Conservation (phyloP, 371 early-diverging fungal species). For the Parasitella parasitica region DNA sequence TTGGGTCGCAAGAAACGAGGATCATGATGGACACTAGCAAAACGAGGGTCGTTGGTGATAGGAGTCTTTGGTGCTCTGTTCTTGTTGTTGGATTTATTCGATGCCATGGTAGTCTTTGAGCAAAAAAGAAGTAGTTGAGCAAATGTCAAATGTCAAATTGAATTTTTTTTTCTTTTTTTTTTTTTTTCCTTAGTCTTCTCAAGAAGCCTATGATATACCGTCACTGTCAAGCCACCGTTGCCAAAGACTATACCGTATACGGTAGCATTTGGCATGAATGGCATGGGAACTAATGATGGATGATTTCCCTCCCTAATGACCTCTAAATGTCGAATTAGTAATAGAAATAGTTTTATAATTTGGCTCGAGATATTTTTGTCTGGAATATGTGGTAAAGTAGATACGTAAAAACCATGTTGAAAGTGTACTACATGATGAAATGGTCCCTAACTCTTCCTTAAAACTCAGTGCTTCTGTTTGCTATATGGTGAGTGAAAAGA, state of each 20-base stretch:
- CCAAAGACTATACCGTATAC: too few relatives aligned
- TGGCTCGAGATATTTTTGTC: neutral
- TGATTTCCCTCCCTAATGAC: too few relatives aligned
- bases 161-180: too few relatives aligned
- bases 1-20: conserved; percentile 86
- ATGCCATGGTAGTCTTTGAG: conserved; percentile 5
- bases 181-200: too few relatives aligned
- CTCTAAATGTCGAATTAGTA: neutral
- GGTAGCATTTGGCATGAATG: neutral
- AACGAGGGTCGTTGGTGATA: conserved; percentile 77
- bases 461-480: neutral
- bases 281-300: neutral
- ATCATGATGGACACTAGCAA: conserved; percentile 80
- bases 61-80: conserved; percentile 20
- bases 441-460: neutral
- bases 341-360: neutral
- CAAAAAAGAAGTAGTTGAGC: neutral
- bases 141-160: conserved; percentile 1
- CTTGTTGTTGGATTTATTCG: conserved; percentile 13
- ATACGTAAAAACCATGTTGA: neutral
- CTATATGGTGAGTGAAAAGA: neutral
- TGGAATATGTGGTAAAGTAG: neutral
- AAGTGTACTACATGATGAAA: neutral
- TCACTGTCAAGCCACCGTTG: conserved; percentile 9
- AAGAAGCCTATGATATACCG: neutral